Percentiles rank a stretch among this genome's conserved stretches.
Conservation (phyloP, 176 grass and related monocot species). For the Bonia amplexicaulis region DNA sequence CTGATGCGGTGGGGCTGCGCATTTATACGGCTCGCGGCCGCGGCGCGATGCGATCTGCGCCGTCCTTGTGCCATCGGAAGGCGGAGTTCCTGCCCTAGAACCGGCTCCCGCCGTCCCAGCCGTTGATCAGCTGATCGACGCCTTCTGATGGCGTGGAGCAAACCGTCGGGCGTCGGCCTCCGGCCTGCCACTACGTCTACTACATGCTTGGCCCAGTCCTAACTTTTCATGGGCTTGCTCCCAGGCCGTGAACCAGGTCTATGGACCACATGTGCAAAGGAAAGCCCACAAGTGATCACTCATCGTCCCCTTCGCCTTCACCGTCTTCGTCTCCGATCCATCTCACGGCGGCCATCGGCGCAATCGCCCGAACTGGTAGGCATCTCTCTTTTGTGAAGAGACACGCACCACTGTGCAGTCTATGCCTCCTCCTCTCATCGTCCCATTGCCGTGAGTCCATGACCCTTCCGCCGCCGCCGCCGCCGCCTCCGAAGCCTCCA, state of each 20-base stretch:
- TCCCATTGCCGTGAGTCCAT: constrained; percentile 18
- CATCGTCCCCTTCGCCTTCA: background rate
- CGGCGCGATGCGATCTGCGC: background rate
- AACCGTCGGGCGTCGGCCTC: background rate
- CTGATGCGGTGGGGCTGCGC: background rate
- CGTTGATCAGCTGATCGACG: constrained; percentile 17
- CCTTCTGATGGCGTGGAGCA: background rate
- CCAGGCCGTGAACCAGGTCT: background rate
- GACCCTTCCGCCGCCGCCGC: background rate
- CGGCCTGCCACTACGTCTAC: background rate
- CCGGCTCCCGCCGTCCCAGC: background rate
- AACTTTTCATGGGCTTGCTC: background rate
- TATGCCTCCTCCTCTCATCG: background rate
- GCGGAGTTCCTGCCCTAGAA: background rate
- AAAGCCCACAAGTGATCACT: background rate
- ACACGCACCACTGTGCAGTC: background rate
- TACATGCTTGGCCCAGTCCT: background rate
- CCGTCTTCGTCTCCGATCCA: background rate
- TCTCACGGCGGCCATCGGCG: background rate
- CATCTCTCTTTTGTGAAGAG: no score
- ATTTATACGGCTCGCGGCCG: background rate
- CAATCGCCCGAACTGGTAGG: background rate
- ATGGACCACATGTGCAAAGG: background rate
- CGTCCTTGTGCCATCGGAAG: constrained; percentile 4
- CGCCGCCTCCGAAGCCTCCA: background rate